These are phyloP conservation scores for Daldinia decipiens DNA, from an alignment of 495 filamentous ascomycete species.

Conservation along the genomic window DNA sequence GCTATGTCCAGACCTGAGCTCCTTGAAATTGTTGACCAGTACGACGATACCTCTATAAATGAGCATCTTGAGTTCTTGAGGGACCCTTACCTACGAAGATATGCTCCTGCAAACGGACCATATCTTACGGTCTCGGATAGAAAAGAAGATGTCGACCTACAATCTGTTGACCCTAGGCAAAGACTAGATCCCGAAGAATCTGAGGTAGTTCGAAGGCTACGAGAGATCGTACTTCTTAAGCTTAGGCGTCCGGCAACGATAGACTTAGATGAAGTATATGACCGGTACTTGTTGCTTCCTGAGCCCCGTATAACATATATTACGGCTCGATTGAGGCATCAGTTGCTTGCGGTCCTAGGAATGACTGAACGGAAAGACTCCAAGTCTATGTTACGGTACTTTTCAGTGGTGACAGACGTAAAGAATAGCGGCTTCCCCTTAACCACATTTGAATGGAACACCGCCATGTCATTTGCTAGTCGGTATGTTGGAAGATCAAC, in stretches of 20 bases:
- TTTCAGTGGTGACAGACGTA: constrained; percentile 85
- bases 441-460: constrained; percentile 77
- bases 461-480: constrained; percentile 79
- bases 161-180: constrained; percentile 48
- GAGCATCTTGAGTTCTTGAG: constrained; percentile 57
- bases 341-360: constrained; percentile 75
- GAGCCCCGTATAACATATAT: constrained; percentile 75
- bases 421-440: constrained; percentile 71
- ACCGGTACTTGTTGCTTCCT: constrained; percentile 55
- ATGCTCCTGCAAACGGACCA: constrained; percentile 56
- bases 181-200: constrained; percentile 39
- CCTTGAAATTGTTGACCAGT: constrained; percentile 59
- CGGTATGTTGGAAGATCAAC: constrained; percentile 72
- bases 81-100: constrained; percentile 60
- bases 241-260: constrained; percentile 46
- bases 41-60: constrained; percentile 56
- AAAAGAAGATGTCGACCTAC: constrained; percentile 57
- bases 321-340: constrained; percentile 64
- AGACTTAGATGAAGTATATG: constrained; percentile 55
- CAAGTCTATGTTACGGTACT: constrained; percentile 78
- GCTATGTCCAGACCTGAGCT: constrained; percentile 52
- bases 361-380: constrained; percentile 66
- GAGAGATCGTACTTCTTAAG: constrained; percentile 45
- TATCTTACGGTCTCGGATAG: constrained; percentile 57
- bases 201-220: constrained; percentile 48